Conservation (phyloP, 2,329 filamentous ascomycete genomes). For the Paecilomyces variotii region DNA sequence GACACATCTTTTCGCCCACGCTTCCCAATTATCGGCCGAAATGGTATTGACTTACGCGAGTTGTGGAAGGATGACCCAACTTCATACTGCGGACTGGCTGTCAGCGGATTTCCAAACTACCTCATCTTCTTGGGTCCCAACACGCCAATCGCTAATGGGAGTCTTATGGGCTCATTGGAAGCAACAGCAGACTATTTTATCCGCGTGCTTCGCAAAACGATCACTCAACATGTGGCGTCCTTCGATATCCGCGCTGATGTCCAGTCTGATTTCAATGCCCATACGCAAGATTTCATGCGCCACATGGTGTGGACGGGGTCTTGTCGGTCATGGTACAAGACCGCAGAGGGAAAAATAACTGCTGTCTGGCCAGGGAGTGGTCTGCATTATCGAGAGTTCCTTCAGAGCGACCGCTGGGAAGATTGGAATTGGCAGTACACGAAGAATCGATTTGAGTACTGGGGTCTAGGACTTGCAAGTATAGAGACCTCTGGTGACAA, state of each 20-base stretch:
- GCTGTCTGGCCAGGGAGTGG: background rate
- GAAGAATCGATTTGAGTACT: background rate
- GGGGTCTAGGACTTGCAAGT: background rate
- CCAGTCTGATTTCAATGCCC: background rate
- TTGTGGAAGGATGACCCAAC: background rate
- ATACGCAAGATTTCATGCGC: background rate
- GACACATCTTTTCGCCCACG: background rate
- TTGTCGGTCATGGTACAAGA: background rate
- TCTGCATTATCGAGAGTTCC: background rate
- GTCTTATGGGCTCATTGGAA: background rate
- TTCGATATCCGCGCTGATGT: background rate
- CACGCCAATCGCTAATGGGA: background rate
- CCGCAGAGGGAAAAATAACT: background rate
- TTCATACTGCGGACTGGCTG: background rate
- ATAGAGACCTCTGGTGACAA: background rate
- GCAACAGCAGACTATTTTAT: background rate
- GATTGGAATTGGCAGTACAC: background rate
- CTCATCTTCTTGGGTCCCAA: background rate
- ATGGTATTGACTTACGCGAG: background rate
- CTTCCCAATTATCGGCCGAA: background rate
- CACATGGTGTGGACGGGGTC: background rate
- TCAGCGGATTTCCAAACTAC: background rate
- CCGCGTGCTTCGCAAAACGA: background rate
- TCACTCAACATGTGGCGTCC: background rate
- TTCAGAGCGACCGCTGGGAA: background rate